These are phyloP conservation scores for Colletotrichum endophyticum DNA, from an alignment of 2,329 filamentous ascomycete genomes.

Conservation along the genomic window DNA sequence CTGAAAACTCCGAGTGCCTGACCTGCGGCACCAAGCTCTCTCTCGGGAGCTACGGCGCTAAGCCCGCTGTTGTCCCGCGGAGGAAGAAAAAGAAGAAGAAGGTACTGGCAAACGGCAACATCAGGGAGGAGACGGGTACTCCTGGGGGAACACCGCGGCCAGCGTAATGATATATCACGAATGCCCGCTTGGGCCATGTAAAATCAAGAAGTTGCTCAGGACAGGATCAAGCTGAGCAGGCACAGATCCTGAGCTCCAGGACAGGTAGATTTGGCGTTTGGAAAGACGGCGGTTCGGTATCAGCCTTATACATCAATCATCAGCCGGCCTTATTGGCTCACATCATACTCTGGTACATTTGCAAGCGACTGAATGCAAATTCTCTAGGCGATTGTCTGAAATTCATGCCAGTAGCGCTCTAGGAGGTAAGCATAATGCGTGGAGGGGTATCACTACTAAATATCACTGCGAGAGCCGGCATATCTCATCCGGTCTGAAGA, in stretches of 20 bases:
- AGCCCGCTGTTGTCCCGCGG: slow-evolving; percentile 75
- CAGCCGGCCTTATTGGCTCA: background rate
- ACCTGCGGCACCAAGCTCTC: slow-evolving; percentile 82
- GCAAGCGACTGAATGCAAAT: background rate
- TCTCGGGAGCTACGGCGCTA: slow-evolving; percentile 77
- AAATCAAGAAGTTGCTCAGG: background rate
- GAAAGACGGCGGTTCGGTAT: background rate
- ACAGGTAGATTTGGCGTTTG: background rate
- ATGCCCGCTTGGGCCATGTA: slow-evolving; percentile 1
- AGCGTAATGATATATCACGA: slow-evolving; percentile 22
- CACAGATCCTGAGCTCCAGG: background rate
- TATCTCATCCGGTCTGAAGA: background rate
- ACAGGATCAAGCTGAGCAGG: background rate
- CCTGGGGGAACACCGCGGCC: slow-evolving; percentile 64
- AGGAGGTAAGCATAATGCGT: background rate
- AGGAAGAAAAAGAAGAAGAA: slow-evolving; percentile 82
- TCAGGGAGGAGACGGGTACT: slow-evolving; percentile 62
- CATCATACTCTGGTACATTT: background rate
- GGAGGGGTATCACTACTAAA: slow-evolving; percentile 13
- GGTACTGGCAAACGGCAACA: slow-evolving; percentile 48
- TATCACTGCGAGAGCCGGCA: background rate
- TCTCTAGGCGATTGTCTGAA: background rate
- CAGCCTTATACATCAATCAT: background rate
- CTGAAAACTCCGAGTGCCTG: slow-evolving; percentile 70
- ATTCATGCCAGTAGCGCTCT: background rate